phyloP scores from a whole-genome alignment of 495 filamentous ascomycete species.

The Annulohypoxylon stygium region DNA sequence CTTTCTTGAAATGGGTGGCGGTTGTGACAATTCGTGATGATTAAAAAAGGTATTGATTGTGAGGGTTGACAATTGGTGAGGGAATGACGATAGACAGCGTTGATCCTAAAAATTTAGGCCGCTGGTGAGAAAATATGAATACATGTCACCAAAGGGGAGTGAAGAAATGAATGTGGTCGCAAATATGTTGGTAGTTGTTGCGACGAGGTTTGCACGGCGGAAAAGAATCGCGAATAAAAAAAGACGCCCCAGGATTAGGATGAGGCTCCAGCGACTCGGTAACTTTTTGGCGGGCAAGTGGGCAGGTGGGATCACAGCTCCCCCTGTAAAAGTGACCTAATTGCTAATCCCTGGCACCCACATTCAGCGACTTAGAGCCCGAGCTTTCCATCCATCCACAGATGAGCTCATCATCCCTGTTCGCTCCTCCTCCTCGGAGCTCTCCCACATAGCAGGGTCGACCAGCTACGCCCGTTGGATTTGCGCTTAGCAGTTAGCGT shows the following conservation, averaged over 20 bases:
- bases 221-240: neutral
- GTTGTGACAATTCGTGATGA: neutral
- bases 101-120: neutral
- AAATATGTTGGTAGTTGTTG: conserved; percentile 8
- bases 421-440: neutral
- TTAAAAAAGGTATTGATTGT: neutral
- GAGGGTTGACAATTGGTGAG: neutral
- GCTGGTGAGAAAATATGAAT: neutral
- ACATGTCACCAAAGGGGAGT: conserved; percentile 2
- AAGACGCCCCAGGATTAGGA: neutral
- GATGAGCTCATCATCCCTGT: conserved; percentile 32
- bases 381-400: conserved; percentile 22
- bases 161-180: neutral
- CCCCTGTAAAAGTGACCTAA: conserved; percentile 18
- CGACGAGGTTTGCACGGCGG: neutral
- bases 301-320: conserved; percentile 9
- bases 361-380: conserved; percentile 14
- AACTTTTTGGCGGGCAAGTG: conserved; percentile 13
- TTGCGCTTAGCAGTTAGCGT: neutral
- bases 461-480: neutral
- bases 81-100: neutral
- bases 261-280: conserved; percentile 5
- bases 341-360: conserved; percentile 33
- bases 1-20: neutral
- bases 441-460: neutral